These are phyloP conservation scores for Globisporangium heterothallicum DNA, from an alignment of 352 stramenopile species.

Conservation along the genomic window DNA sequence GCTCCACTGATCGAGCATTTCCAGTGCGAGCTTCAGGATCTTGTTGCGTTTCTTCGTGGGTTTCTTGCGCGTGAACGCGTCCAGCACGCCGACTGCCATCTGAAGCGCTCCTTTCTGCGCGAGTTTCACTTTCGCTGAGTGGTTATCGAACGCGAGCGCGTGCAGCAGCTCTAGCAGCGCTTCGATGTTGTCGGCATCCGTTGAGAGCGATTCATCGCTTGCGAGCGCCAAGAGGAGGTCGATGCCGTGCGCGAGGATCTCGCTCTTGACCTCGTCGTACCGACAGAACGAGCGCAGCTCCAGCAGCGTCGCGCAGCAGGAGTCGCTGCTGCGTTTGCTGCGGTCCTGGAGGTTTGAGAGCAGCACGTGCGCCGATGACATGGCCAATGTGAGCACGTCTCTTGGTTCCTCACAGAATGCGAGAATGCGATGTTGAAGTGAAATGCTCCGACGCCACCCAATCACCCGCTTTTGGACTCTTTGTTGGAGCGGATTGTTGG, in stretches of 20 bases:
- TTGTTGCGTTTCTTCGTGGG: constrained; percentile 28
- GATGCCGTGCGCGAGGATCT: constrained; percentile 24
- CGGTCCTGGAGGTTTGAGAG: constrained; percentile 35
- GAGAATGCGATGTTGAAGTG: no score
- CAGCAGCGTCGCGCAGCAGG: constrained; percentile 17
- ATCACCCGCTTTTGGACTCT: no score
- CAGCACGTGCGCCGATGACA: constrained; percentile 42
- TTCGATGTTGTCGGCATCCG: constrained; percentile 25
- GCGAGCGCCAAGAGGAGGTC: constrained; percentile 27
- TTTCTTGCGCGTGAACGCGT: constrained; percentile 13
- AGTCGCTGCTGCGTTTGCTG: constrained; percentile 12
- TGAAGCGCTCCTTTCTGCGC: constrained; percentile 23
- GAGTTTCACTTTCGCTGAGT: constrained; percentile 9
- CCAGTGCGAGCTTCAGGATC: constrained; percentile 35
- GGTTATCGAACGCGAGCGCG: constrained; percentile 25
- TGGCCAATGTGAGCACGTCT: constrained; percentile 5
- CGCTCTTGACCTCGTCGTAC: constrained; percentile 25
- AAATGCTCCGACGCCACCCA: no score
- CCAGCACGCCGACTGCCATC: constrained; percentile 20
- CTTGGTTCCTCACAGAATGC: no score
- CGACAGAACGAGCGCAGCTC: constrained; percentile 38
- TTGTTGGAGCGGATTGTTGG: no score
- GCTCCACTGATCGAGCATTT: constrained; percentile 29
- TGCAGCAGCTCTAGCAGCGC: constrained; percentile 40
- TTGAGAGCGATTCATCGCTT: constrained; percentile 5